A percentile compares a stretch with the other conserved stretches of the same genome.
These are phyloP conservation scores for Mycena polygramma DNA, from an alignment of 768 basidiomycete species.

Conservation along the genomic window DNA sequence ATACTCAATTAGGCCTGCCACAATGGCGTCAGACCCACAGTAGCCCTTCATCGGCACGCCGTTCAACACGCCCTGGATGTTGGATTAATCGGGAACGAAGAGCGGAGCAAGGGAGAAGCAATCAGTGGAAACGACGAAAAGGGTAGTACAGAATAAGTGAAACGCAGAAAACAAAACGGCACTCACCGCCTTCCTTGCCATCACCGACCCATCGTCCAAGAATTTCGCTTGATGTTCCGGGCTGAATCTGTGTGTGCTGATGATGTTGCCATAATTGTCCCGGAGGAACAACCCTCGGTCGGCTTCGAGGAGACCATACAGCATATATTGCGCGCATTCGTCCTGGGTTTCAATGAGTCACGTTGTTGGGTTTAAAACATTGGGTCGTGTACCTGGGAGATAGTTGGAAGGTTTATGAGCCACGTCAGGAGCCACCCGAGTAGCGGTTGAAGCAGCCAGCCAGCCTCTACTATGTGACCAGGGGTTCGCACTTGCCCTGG, in stretches of 20 bases:
- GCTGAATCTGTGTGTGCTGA: not conserved
- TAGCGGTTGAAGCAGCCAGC: not conserved
- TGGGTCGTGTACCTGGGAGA: not conserved
- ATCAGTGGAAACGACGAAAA: too few species aligned
- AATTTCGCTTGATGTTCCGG: not conserved
- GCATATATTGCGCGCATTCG: conserved; percentile 31
- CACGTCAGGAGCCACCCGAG: not conserved
- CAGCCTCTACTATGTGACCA: not conserved
- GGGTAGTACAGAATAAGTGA: too few species aligned
- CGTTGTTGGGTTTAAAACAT: too few species aligned
- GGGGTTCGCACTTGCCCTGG: conserved; percentile 41
- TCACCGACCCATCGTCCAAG: not conserved
- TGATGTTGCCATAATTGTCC: not conserved
- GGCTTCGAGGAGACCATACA: conserved; percentile 24
- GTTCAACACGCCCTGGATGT: not conserved
- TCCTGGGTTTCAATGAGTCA: not conserved
- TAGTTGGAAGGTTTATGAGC: not conserved
- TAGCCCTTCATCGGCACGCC: conserved; percentile 4
- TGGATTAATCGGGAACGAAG: too few species aligned
- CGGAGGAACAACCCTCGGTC: conserved; percentile 8
- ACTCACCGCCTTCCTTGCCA: not conserved
- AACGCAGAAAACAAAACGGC: too few species aligned
- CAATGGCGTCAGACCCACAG: conserved; percentile 1
- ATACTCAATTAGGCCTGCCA: not conserved
- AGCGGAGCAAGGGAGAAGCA: too few species aligned